Conservation (phyloP, 169 alveolate genomes). For the Cryptosporidium canis region DNA sequence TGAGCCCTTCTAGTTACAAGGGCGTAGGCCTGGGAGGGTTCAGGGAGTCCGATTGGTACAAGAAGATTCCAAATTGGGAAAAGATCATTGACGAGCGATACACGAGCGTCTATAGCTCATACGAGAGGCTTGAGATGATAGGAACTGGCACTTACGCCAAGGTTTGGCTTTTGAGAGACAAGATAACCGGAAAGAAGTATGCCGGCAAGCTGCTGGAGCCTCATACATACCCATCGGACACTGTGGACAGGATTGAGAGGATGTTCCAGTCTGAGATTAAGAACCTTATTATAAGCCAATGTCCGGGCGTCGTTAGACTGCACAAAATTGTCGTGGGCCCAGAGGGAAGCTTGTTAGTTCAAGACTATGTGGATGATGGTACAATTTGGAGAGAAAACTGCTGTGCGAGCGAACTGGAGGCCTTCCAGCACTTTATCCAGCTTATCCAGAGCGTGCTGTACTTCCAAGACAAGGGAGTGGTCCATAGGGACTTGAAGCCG, state of each 20-base stretch:
- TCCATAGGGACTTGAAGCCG: conserved; percentile 83
- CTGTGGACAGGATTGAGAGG: conserved; percentile 79
- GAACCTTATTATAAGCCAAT: conserved; percentile 81
- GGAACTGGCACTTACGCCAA: conserved; percentile 86
- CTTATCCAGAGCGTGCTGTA: conserved; percentile 81
- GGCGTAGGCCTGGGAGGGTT: conserved; percentile 40
- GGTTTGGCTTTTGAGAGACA: conserved; percentile 82
- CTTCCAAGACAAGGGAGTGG: conserved; percentile 80
- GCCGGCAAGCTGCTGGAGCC: conserved; percentile 86
- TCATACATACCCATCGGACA: conserved; percentile 79
- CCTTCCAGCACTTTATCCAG: conserved; percentile 82
- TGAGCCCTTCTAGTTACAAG: neutral
- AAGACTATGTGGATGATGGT: conserved; percentile 84
- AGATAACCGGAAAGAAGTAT: conserved; percentile 77
- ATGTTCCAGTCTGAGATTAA: conserved; percentile 83
- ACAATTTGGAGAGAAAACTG: conserved; percentile 83
- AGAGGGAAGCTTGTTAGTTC: conserved; percentile 83
- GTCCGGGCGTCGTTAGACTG: conserved; percentile 84
- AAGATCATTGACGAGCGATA: conserved; percentile 53
- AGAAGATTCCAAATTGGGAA: conserved; percentile 58
- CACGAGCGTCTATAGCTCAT: conserved; percentile 47
- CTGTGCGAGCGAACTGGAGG: conserved; percentile 78
- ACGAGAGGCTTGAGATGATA: conserved; percentile 69
- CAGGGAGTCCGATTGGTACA: conserved; percentile 48
- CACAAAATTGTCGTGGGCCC: conserved; percentile 82